Base-by-base conservation (phyloP, 352 stramenopile species). In the Globisporangium takayamanum region DNA sequence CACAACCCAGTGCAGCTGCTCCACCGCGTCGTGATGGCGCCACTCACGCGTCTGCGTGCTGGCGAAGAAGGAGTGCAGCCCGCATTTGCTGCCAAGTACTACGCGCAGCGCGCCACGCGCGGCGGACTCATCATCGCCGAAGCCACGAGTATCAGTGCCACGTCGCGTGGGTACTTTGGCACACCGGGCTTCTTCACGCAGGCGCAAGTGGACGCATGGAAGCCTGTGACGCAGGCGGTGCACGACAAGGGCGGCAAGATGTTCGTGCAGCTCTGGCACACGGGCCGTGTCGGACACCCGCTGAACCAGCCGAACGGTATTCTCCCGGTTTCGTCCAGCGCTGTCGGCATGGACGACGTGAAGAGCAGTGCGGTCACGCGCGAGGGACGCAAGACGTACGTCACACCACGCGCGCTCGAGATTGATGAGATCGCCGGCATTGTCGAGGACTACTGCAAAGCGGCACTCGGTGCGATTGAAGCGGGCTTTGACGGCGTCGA, bases 201-300 rank as follows among this genome's bases (percentile, higher is more conserved):
- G 26, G 69, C 78, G 42, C 80, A 93, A 55, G 16, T 84, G 26
- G 45, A 66, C 15, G 73, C 59, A 25, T 92, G 82, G 82, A 72
- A 84, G 15, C 39, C 57, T 11, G 62, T 92, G 15, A 85, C 69
- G 25, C 33, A 70, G 39, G 63, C 72, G 1, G 89, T 97, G 33
- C 90, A 97, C 62, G 73, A 62, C 47, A 84, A 89, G 46, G 76
- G 73, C 26, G 84, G 77, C 47, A 74, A 76, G 14, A 96, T 97
- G 63, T 92, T 85, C 55, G 56, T 84, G 45, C 88, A 97, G 75
- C 57, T 97, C 50, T 96, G 87, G 87, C 89, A 97, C 69, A 84
- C 80, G 0, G 90, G 88, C 41, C 77, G 88, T 53, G 69, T 82
- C 51, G 58, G 77, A 11, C 88, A 97, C 64, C 72, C 74, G 15